Conservation (phyloP, 2,329 filamentous ascomycete genomes). For the Cercospora beticola region DNA sequence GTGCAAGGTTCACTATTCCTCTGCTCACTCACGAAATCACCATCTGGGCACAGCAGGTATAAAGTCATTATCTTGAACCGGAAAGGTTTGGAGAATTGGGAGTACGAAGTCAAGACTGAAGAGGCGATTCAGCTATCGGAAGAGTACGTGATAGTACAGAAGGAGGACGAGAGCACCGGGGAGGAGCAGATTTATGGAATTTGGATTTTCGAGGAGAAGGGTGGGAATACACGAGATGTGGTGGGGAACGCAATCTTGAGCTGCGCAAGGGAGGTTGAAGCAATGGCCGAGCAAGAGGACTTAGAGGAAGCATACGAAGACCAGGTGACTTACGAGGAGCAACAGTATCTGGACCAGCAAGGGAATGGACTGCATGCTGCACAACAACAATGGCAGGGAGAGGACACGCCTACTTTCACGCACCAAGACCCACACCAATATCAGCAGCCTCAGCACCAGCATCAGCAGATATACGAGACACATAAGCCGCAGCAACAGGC, state of each 20-base stretch:
- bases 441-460: constrained; percentile 44
- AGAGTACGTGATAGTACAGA: constrained; percentile 61
- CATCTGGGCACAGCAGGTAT: constrained; percentile 41
- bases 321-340: constrained; percentile 1
- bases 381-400: background rate
- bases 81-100: constrained; percentile 51
- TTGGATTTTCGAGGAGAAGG: constrained; percentile 65
- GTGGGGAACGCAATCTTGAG: constrained; percentile 57
- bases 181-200: constrained; percentile 55
- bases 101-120: constrained; percentile 43
- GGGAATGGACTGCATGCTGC: background rate
- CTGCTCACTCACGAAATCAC: constrained; percentile 59
- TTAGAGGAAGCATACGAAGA: background rate
- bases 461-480: background rate
- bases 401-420: constrained; percentile 34
- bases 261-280: constrained; percentile 53
- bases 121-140: constrained; percentile 52
- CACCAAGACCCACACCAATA: constrained; percentile 53
- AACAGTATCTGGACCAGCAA: constrained; percentile 4
- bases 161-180: constrained; percentile 39
- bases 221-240: constrained; percentile 47
- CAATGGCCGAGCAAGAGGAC: constrained; percentile 28
- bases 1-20: constrained; percentile 89
- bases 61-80: constrained; percentile 50
- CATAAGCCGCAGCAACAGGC: constrained; percentile 46